These are phyloP conservation scores for Secale cereale DNA, from an alignment of 176 grass and related monocot species.

Conservation along the genomic window DNA sequence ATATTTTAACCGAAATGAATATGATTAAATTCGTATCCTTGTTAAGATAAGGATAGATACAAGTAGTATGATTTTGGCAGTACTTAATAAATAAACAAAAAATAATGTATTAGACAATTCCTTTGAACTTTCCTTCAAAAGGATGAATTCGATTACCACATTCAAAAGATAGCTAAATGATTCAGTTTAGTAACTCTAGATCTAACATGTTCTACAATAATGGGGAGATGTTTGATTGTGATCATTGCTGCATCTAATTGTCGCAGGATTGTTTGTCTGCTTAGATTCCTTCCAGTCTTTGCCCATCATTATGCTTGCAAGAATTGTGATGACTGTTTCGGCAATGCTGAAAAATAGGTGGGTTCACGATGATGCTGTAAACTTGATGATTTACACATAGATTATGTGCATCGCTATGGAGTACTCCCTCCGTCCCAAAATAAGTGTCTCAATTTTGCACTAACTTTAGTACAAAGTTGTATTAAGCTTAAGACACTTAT, in stretches of 20 bases:
- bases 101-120: not conserved
- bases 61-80: not conserved
- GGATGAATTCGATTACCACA: too few relatives aligned
- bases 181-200: not conserved
- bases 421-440: too few relatives aligned
- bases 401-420: too few relatives aligned
- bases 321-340: too few relatives aligned
- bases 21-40: not conserved
- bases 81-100: not conserved
- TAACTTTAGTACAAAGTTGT: too few relatives aligned
- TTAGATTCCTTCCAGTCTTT: slow-evolving; percentile 30
- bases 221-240: slow-evolving; percentile 44
- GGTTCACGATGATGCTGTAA: too few relatives aligned
- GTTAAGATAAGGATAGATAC: not conserved
- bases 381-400: too few relatives aligned
- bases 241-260: slow-evolving; percentile 78
- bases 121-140: not conserved
- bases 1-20: slow-evolving; percentile 4
- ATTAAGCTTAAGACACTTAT: too few relatives aligned
- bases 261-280: slow-evolving; percentile 73
- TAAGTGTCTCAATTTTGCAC: too few relatives aligned
- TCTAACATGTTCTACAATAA: not conserved
- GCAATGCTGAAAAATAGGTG: too few relatives aligned
- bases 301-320: too few relatives aligned
- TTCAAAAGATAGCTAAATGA: not conserved